Base-by-base conservation (phyloP, 345 rosid genomes). In the Sonneratia caseolaris region DNA sequence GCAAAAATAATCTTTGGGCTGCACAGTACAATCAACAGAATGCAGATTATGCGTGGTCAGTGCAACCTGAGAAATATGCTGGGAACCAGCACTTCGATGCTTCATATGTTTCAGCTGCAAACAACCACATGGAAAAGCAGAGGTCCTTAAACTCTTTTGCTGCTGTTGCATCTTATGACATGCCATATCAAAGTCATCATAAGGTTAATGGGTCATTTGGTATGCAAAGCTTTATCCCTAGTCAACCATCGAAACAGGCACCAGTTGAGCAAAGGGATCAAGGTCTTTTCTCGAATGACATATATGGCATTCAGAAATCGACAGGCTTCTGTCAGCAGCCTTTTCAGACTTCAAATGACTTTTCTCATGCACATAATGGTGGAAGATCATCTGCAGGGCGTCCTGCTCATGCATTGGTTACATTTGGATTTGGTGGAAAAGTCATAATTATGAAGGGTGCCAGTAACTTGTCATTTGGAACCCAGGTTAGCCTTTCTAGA, bases 401-500 rank as follows among this genome's bases (percentile, higher is more conserved):
- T 77, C 99, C 98, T 77, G 85, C 97, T 42, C 97, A 92, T 84
- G 90, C 93, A 32, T 81, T 92, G 80, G 89, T 91, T 79, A 79
- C 84, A 74, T 96, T 96, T 81, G 99, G 99, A 32, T 96, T 96
- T 84, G 98, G 98, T 68, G 98, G 99, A 72, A 95, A 89, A 79
- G 86, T 95, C 71, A 72, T 92, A 73, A 83, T 95, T 36, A 84
- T 92, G 92, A 95, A 88, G 81, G 88, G 84, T 78, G 51, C 57
- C 37, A 86, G 80, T 72, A 86, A 76, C 69, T 77, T 87, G 74
- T 77, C 85, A 48, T 84, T 84, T 80, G 90, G 85, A 71, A 82
- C 71, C 78, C 96, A 90, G 99, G 99, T 95, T 86, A 83, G 88
- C 37, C 75, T 68, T 35, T 66, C 64, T 59, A 57, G 24, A 16